Conservation (phyloP, 2,329 filamentous ascomycete genomes). For the Scolecobasidium constrictum region DNA sequence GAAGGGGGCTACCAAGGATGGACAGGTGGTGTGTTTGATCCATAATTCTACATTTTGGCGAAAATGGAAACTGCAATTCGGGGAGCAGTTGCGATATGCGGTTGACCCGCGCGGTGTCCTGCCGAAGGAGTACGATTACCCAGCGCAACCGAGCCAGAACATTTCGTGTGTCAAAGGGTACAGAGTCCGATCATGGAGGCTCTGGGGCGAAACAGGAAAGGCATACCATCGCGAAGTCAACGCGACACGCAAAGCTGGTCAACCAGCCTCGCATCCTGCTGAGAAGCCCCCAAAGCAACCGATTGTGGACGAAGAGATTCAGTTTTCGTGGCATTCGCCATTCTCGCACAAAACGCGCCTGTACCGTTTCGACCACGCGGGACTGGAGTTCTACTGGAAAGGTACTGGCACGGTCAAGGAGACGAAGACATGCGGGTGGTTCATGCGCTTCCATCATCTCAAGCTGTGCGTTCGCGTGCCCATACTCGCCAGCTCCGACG, state of each 20-base stretch:
- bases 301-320: constrained; percentile 16
- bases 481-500: background rate
- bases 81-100: constrained; percentile 15
- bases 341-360: constrained; percentile 18
- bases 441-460: constrained; percentile 19
- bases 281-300: background rate
- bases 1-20: constrained; percentile 13
- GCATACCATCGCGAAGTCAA: constrained; percentile 17
- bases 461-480: constrained; percentile 18
- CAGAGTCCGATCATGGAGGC: constrained; percentile 19
- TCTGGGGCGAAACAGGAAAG: constrained; percentile 23
- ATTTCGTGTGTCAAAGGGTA: constrained; percentile 18
- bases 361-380: constrained; percentile 19
- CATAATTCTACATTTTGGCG: constrained; percentile 18
- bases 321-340: constrained; percentile 18
- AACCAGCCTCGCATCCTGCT: constrained; percentile 6
- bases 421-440: constrained; percentile 15
- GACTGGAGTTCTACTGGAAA: constrained; percentile 24
- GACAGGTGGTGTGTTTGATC: constrained; percentile 17
- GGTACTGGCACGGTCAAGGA: constrained; percentile 20
- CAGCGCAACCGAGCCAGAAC: constrained; percentile 9
- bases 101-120: constrained; percentile 22
- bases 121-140: constrained; percentile 15
- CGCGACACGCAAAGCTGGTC: background rate
- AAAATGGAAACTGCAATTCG: constrained; percentile 21